A percentile compares a stretch with the other conserved stretches of the same genome.
These are phyloP conservation scores for Rhododendron mucronatum DNA, from an alignment of 148 eudicot genomes.

Conservation along the genomic window DNA sequence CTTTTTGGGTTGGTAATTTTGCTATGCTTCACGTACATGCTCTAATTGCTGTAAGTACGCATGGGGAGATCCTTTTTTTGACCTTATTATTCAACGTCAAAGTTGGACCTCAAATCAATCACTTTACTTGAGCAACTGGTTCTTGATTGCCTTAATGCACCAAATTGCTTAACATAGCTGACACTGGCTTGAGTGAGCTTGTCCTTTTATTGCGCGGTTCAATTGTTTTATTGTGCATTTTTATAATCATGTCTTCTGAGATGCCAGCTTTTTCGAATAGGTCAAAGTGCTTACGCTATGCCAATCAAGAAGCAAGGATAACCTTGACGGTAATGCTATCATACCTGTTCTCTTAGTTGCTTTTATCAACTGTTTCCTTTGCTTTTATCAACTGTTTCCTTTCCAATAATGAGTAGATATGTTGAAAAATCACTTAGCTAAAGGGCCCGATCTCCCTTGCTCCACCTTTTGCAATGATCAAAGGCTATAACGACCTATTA, in stretches of 20 bases:
- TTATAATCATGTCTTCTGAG: conserved; percentile 1
- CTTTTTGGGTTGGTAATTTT: too few species aligned
- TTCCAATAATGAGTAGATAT: not conserved
- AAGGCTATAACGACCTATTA: not conserved
- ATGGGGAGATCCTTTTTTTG: not conserved
- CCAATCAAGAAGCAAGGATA: conserved; percentile 54
- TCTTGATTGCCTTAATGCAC: not conserved
- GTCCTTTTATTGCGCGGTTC: not conserved
- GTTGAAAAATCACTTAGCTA: not conserved
- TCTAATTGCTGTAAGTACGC: not conserved
- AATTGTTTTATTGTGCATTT: not conserved
- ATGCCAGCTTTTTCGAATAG: conserved; percentile 26
- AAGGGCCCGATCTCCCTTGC: not conserved
- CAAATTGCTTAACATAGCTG: not conserved
- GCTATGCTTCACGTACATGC: too few species aligned
- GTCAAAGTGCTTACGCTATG: conserved; percentile 78
- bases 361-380: not conserved
- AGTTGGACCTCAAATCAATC: not conserved
- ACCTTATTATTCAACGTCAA: not conserved
- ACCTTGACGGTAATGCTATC: conserved; percentile 47
- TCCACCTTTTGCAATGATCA: not conserved
- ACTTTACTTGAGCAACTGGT: not conserved
- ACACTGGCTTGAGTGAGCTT: not conserved
- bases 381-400: not conserved
- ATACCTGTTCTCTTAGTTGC: not conserved